Evolutionary conservation across 2,329 filamentous ascomycete species (phyloP).

Genomic region (Trichoderma polysporum): DNA sequence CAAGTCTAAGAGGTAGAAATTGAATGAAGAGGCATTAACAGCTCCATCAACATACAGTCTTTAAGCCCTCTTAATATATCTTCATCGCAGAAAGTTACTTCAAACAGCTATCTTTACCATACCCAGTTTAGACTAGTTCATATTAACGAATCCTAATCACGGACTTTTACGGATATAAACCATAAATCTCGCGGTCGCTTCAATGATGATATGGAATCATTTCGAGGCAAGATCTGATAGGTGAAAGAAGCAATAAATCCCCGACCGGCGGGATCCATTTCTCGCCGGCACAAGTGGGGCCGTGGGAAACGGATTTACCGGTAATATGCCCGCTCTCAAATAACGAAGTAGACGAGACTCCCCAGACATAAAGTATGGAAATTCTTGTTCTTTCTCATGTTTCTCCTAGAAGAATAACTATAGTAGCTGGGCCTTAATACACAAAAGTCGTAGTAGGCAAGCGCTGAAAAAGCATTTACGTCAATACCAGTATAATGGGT

Average conservation of each 20-base stretch:
- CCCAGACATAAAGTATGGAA: not conserved
- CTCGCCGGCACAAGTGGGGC: not conserved
- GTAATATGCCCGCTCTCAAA: not conserved
- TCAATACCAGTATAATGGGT: not conserved
- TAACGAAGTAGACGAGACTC: not conserved
- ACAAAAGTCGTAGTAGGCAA: no score
- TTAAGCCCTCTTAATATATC: not conserved
- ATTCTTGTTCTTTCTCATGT: no score
- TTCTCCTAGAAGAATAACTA: not conserved
- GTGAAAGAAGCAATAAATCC: not conserved
- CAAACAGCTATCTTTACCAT: not conserved
- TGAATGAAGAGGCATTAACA: no score
- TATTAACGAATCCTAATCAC: not conserved
- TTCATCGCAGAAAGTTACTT: not conserved
- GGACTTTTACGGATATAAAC: not conserved
- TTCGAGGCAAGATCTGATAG: not conserved
- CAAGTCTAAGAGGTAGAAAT: no score
- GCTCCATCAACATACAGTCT: not conserved
- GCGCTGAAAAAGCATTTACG: not conserved
- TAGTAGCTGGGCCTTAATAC: not conserved
- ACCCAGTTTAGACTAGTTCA: not conserved
- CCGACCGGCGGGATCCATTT: not conserved
- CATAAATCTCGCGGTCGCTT: not conserved
- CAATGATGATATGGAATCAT: no score
- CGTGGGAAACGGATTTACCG: slow-evolving; percentile 17